Evolutionary conservation across 306 rosid genomes (phyloP).

Genomic region (Quercus rubra): DNA sequence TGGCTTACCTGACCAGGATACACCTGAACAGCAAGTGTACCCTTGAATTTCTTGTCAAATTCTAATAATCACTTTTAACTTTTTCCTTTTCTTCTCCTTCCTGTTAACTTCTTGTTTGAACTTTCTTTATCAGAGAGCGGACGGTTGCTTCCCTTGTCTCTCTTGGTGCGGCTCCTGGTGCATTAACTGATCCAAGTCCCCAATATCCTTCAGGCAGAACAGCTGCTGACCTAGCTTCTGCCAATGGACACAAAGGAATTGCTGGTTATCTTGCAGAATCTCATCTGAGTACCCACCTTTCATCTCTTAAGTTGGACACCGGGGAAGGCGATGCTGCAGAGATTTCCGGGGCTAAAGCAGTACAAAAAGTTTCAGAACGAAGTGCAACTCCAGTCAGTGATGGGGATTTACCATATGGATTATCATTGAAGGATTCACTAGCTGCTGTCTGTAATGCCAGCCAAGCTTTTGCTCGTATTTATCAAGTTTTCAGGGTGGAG

Average conservation of each 20-base stretch:
- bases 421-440: conserved; percentile 73
- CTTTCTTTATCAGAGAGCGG: conserved; percentile 58
- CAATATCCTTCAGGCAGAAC: conserved; percentile 60
- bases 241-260: conserved; percentile 83
- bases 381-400: conserved; percentile 24
- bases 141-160: conserved; percentile 69
- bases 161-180: conserved; percentile 79
- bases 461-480: conserved; percentile 86
- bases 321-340: conserved; percentile 36
- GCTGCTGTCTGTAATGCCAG: conserved; percentile 84
- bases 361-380: conserved; percentile 39
- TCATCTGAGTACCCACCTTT: conserved; percentile 53
- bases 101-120: conserved; percentile 16
- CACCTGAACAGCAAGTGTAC: neutral
- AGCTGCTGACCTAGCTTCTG: conserved; percentile 85
- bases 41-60: neutral
- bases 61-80: neutral
- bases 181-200: conserved; percentile 69
- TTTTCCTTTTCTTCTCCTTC: conserved; percentile 1
- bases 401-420: conserved; percentile 35
- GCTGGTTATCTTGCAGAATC: conserved; percentile 87
- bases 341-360: conserved; percentile 37
- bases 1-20: neutral
- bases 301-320: conserved; percentile 48
- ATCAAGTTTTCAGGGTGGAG: conserved; percentile 72